Conservation (phyloP, 768 basidiomycete genomes). For the Tulasnella calospora region DNA sequence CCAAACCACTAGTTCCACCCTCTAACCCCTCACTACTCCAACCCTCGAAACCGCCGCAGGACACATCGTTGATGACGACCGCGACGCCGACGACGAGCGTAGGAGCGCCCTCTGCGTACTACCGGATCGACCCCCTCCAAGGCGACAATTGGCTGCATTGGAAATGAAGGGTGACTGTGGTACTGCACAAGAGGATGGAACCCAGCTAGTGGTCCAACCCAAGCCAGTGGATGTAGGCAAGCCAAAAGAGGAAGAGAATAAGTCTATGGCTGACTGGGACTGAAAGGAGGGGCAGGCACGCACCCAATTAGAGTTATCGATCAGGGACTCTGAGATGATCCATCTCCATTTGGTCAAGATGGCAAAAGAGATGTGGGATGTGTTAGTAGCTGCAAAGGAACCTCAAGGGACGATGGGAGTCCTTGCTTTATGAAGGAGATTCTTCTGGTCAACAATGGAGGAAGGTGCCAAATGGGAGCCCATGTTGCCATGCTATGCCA, state of each 20-base stretch:
- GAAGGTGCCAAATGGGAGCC: too few species aligned
- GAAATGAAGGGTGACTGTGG: constrained; percentile 24
- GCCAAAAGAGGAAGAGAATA: constrained; percentile 10
- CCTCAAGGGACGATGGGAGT: constrained; percentile 34
- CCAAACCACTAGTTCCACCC: too few species aligned
- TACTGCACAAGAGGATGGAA: constrained; percentile 18
- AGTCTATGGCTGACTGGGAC: constrained; percentile 31
- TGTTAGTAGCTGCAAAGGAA: constrained; percentile 36
- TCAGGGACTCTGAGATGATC: constrained; percentile 34
- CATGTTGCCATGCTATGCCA: constrained; percentile 36
- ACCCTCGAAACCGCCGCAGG: too few species aligned
- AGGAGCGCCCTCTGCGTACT: too few species aligned
- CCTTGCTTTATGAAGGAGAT: constrained; percentile 32
- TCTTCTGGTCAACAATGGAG: constrained; percentile 33
- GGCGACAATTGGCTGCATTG: constrained; percentile 28
- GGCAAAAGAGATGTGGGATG: constrained; percentile 35
- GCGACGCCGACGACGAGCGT: not conserved
- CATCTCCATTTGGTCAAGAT: constrained; percentile 34
- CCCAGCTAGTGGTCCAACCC: not conserved
- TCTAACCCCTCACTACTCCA: not conserved
- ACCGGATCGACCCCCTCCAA: constrained; percentile 24
- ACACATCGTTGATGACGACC: not conserved
- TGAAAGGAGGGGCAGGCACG: too few species aligned
- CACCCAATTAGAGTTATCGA: constrained; percentile 35
- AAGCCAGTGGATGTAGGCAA: constrained; percentile 1